Base-by-base conservation (phyloP, 257 asterid species). In the Vinca minor region DNA sequence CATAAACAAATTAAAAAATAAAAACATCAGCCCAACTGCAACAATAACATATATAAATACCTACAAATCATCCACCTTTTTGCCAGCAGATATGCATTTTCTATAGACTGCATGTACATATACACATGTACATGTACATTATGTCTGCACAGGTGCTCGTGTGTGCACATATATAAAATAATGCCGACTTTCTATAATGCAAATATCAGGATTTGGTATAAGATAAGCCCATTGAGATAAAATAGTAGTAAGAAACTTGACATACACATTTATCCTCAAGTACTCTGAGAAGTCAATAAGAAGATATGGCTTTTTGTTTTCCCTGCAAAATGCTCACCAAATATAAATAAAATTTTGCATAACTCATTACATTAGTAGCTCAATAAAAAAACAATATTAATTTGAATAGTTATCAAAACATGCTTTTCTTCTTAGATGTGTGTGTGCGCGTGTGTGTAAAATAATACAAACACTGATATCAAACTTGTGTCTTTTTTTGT, bases 201-300 rank as follows among this genome's bases (percentile, higher is more conserved):
- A 34, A 34, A 34, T 34, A 34, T 34, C 38, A 34, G 4, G 38
- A 34, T 34, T 34, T 34, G 38, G 38, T 50, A 21, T 11, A 50
- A 50, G 31, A 53, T 60, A 60, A 25, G 29, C 13, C 9, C 36
- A 14, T 20, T 0, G 50, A 60, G 21, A 60, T 49, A 17, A 49
- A 45, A 26, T 18, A 15, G 55, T 65, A 15, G 55, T 65, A 57
- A 46, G 70, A 71, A 59, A 65, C 54, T 69, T 69, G 49, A 74
- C 91, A 29, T 82, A 88, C 96, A 88, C 96, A 65, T 85, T 88
- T 73, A 85, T 73, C 79, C 89, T 69, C 69, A 88, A 83, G 68
- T 84, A 68, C 78, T 88, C 96, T 23, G 96, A 88, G 78, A 88
- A 88, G 77, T 88, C 96, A 73, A 88, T 88, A 49, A 88, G 96